Base-by-base conservation (phyloP, 441 rosid genomes). In the California macrophylla region DNA sequence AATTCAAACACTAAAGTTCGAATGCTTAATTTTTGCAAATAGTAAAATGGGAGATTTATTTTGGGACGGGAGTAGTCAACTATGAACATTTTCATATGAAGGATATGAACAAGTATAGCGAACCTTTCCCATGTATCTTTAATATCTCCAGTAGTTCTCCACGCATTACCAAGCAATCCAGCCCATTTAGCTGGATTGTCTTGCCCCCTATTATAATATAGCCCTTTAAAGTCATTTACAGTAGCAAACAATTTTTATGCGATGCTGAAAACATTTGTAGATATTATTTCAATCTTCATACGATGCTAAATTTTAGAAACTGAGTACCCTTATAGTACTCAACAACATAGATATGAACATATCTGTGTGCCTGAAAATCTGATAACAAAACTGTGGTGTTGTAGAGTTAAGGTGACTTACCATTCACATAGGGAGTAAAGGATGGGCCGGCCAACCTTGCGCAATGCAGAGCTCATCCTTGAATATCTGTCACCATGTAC, bases 91-190 rank as follows among this genome's bases (percentile, higher is more conserved):
- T 34, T n/a, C n/a, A n/a, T n/a, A n/a, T n/a, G n/a, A 20, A 47
- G 54, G 5, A 42, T 42, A 47, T 6, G 20, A 15, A 5, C 21
- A 15, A 15, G n/a, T 15, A 47, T 3, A 52, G 2, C 13, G 18
- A 45, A 82, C 85, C 82, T 79, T n/a, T 70, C 72, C 76, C 71
- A 75, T 9, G 68, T 73, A 76, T 79, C 80, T 24, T 73, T 75
- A 50, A 77, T 77, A 68, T 79, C 83, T 29, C 83, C 81, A 1
- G 81, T 79, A 4, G 85, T 82, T 72, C 85, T 79, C 83, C 85
- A 82, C 30, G 76, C 45, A 72, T 77, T 76, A 32, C 85, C 81
- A 4, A 70, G 71, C 29, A 2, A 40, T 67, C 77, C 63, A 12
- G 75, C 78, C 81, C 75, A 75, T 77, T 18, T 75, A 28, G 77